Base-by-base conservation (phyloP, 1,284 basidiomycete species). In the Chiua sp. region DNA sequence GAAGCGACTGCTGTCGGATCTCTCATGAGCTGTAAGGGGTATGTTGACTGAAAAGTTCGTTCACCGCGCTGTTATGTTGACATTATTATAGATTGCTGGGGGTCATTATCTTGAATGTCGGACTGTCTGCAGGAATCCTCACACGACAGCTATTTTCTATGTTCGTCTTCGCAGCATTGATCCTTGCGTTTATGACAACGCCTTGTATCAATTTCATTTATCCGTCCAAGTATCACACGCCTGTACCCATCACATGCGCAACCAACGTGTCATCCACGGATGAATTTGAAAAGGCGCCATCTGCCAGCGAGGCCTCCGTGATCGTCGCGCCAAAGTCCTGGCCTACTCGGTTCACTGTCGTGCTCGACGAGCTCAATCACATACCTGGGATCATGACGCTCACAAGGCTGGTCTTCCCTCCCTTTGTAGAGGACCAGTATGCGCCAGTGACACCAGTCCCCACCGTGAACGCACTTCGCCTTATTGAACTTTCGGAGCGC, bases 11-110 rank as follows among this genome's bases (percentile, higher is more conserved):
- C 96, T 0, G 91, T 98, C 59, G 96, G 96, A 4, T 89, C 91
- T 46, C 79, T 98, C 59, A 98, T 99, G 96, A 91, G 87, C 72
- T 98, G 96, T 77, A 98, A 98, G 80, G 96, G 96, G 87, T 93
- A 64, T 58, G 81, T 72, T 26, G 3, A 26, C 26, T 5, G 26
- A 26, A 26, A 26, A 26, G 5, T 5, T 26, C 5, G 3, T 26
- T 26, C 26, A 5, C 26, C 26, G 5, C 26, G 26, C 5, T 5
- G 5, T 26, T 3, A 26, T 26, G 33, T 57, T 12, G 11, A 42
- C 39, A 10, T 42, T 20, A 18, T 28, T 18, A 5, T 53, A 92
- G 91, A 62, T 81, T 95, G 13, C 92, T 94, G 7, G 93, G 96
- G 72, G 82, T 98, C 55, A 98, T 98, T 67, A 96, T 98, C 15